Base-by-base conservation (phyloP, 2,329 filamentous ascomycete species). In the Zymoseptoria brevis region DNA sequence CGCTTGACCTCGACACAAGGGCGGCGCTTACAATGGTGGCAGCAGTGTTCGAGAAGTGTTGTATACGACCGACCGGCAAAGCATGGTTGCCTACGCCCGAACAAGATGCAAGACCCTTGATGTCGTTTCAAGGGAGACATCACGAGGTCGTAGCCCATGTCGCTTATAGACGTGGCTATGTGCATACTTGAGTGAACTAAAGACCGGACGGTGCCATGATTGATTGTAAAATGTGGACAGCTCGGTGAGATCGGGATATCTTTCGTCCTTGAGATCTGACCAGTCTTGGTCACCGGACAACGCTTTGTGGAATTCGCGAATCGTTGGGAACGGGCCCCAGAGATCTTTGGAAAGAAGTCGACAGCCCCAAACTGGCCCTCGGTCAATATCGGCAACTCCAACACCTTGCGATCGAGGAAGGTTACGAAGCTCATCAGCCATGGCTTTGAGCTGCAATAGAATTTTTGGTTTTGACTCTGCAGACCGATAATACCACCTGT, bases 161-260 rank as follows among this genome's bases (percentile, higher is more conserved):
- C 13, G 30, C 30, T 35, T 35, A 11, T 9, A 16, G 30, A 11
- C 13, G 30, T 35, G 7, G 30, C 30, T 35, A 35, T 9, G 30
- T 26, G 13, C 30, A 11, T 35, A 35, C 30, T 35, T 16, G 30
- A 35, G 30, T 11, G 9, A 35, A 11, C 8, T 35, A 21, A 58
- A 61, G 19, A 26, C 22, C 9, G 51, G 19, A 16, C 11, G 35
- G 16, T 13, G 35, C 51, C 16, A 53, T 45, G 57, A 16, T 45
- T 35, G 50, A n/a, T 13, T 54, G n/a, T 57, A 30, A 13, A 19
- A 30, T 21, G 51, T 62, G 0, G 71, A 67, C 69, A 78, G 75
- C 5, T 71, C 64, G 56, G 72, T 65, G 22, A 75, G 54, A 8
- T 71, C 65, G 57, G 64, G 50, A 8, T 54, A 51, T 21, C 61